Conservation (phyloP, 2,329 filamentous ascomycete genomes). For the Exophiala dermatitidis region DNA sequence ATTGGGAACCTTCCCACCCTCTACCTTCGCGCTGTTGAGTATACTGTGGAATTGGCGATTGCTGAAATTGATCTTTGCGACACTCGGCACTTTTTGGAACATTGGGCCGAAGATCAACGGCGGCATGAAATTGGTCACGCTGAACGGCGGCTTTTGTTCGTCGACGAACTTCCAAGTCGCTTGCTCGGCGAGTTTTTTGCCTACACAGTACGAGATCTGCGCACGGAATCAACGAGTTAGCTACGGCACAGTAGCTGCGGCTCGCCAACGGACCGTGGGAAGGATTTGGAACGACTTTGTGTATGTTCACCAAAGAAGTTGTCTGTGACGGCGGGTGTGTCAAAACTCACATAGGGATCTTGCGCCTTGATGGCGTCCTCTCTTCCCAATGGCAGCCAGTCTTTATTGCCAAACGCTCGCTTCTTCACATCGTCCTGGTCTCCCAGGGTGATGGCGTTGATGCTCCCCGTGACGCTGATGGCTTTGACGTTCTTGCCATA, state of each 20-base stretch:
- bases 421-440: constrained; percentile 18
- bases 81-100: constrained; percentile 54
- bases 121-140: constrained; percentile 54
- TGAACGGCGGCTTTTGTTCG: constrained; percentile 48
- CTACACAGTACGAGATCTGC: constrained; percentile 39
- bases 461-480: constrained; percentile 16
- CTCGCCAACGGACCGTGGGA: too few species aligned
- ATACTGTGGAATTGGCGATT: constrained; percentile 57
- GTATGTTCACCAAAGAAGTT: too few species aligned
- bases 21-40: constrained; percentile 11
- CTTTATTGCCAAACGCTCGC: constrained; percentile 7
- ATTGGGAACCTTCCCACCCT: constrained; percentile 12
- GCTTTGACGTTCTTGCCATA: constrained; percentile 18
- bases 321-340: not conserved
- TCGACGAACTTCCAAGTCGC: constrained; percentile 58
- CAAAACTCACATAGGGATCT: constrained; percentile 12
- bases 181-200: constrained; percentile 58
- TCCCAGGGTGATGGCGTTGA: constrained; percentile 18
- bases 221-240: constrained; percentile 11
- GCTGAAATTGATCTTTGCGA: constrained; percentile 64
- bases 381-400: constrained; percentile 11
- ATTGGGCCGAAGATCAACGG: constrained; percentile 58
- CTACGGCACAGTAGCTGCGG: too few species aligned
- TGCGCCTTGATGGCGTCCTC: constrained; percentile 18
- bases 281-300: too few species aligned